These are phyloP conservation scores for Euphorbia pulcherrima DNA, from an alignment of 345 rosid genomes.

Conservation along the genomic window DNA sequence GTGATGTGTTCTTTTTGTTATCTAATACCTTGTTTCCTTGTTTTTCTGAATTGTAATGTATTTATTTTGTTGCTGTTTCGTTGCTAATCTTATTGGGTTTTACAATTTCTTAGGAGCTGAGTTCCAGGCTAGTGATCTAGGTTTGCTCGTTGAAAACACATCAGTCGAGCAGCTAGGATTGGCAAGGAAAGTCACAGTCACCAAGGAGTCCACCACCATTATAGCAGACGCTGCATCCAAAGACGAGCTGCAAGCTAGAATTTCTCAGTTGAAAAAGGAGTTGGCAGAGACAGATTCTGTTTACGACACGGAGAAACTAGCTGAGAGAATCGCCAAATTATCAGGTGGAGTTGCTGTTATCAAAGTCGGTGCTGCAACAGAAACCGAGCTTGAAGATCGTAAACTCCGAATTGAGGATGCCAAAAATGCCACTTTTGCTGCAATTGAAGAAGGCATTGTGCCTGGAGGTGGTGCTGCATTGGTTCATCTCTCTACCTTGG, in stretches of 20 bases:
- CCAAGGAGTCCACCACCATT: slow-evolving; percentile 77
- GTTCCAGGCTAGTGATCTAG: slow-evolving; percentile 80
- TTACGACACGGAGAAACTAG: slow-evolving; percentile 80
- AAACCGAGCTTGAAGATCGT: slow-evolving; percentile 94
- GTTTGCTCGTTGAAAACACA: slow-evolving; percentile 67
- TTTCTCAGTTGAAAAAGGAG: slow-evolving; percentile 81
- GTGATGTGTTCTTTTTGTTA: no score
- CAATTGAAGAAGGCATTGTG: slow-evolving; percentile 96
- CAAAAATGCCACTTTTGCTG: slow-evolving; percentile 94
- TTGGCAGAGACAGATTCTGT: slow-evolving; percentile 84
- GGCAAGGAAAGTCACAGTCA: slow-evolving; percentile 76
- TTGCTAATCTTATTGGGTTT: slow-evolving; percentile 9
- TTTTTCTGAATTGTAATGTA: background rate
- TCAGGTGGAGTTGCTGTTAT: slow-evolving; percentile 97
- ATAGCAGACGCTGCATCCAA: slow-evolving; percentile 93
- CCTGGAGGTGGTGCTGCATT: slow-evolving; percentile 95
- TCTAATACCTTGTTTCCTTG: background rate
- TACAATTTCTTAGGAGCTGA: slow-evolving; percentile 63
- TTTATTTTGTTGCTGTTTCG: background rate
- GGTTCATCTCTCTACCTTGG: slow-evolving; percentile 69
- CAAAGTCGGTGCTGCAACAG: slow-evolving; percentile 98
- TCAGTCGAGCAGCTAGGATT: slow-evolving; percentile 78
- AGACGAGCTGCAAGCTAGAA: slow-evolving; percentile 81
- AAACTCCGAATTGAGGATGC: slow-evolving; percentile 96
- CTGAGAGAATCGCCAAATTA: slow-evolving; percentile 91